Base-by-base conservation (phyloP, 2,329 filamentous ascomycete species). In the Monosporascus sp. region DNA sequence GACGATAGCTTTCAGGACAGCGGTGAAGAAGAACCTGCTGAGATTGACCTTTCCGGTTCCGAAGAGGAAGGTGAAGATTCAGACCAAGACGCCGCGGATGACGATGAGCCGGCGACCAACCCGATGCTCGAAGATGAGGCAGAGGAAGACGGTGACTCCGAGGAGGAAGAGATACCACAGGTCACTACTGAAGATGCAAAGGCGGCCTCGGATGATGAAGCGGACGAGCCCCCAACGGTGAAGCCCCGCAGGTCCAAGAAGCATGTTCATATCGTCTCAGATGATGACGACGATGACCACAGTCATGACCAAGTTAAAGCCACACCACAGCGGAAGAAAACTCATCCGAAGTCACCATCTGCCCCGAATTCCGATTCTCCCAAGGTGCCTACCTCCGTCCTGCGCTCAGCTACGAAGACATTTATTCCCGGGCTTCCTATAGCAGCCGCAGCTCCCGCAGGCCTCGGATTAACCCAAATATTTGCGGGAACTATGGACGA, bases 401-500 rank as follows among this genome's bases (percentile, higher is more conserved):
- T 87, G n/a, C 81, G 85, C 41, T 88, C 84, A 4, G 84, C 84
- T 2, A 85, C 80, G 54, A 88, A 88, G 70, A 80, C 75, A 0
- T 86, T 87, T 60, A 87, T 90, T 53, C 87, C 86, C 3, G 85
- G 84, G 1, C 71, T 90, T 20, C 81, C 85, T 2, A 76, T 85
- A 4, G 70, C 77, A 6, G 62, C 63, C 8, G 71, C 72, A 22
- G 80, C 77, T 0, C 77, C 82, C 22, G 83, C 82, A 37, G 84
- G 83, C 3, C 72, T 96, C 42, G 88, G 90, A 9, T 77, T 96
- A 45, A 95, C 90, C 0, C 92, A 96, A 63, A 93, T 94, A 57
- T 97, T 96, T 66, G 89, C 88, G 5, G 90, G 90, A 14, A 96
- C 91, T 1, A 88, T 97, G 83, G 90, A 89, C 47, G 84, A 75